phyloP scores from a whole-genome alignment of 2,329 filamentous ascomycete genomes.

The Colletotrichum chlorophyti region DNA sequence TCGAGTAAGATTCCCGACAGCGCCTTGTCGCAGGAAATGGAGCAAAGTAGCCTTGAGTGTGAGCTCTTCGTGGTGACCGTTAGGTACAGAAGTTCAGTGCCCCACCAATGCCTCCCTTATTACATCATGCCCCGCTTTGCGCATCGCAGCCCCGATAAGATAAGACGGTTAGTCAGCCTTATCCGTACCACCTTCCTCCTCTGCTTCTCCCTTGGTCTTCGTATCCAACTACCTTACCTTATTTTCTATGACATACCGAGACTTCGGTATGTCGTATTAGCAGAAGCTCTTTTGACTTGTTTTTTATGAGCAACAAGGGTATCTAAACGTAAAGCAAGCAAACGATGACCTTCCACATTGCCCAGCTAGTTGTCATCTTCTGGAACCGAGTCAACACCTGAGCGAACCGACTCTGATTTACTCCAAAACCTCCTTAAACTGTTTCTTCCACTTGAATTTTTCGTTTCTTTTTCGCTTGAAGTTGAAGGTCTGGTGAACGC shows the following conservation, averaged over 20 bases:
- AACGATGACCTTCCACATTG: not conserved
- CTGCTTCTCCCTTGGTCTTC: no score
- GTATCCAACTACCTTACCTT: no score
- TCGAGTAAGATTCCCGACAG: not conserved
- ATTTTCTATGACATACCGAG: no score
- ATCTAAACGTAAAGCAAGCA: not conserved
- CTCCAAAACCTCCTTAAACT: conserved; percentile 10
- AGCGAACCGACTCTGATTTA: conserved; percentile 8
- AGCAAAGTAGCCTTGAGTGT: no score
- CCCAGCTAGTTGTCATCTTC: not conserved
- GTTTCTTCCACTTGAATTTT: not conserved
- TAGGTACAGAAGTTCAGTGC: conserved; percentile 2
- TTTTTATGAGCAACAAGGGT: not conserved
- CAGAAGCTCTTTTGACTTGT: not conserved
- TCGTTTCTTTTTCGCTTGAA: conserved; percentile 4
- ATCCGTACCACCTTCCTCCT: no score
- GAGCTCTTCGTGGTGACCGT: not conserved
- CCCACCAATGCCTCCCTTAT: conserved; percentile 24
- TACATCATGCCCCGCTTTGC: conserved; percentile 28
- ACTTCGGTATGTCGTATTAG: no score
- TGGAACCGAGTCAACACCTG: not conserved
- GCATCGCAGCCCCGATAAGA: conserved; percentile 22
- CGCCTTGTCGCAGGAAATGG: no score
- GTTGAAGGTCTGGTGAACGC: conserved; percentile 10
- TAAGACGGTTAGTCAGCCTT: no score